A percentile compares a stretch with the other conserved stretches of the same genome.
These are phyloP conservation scores for Xerocomus potaroensis DNA, from an alignment of 768 basidiomycete genomes.

Conservation along the genomic window DNA sequence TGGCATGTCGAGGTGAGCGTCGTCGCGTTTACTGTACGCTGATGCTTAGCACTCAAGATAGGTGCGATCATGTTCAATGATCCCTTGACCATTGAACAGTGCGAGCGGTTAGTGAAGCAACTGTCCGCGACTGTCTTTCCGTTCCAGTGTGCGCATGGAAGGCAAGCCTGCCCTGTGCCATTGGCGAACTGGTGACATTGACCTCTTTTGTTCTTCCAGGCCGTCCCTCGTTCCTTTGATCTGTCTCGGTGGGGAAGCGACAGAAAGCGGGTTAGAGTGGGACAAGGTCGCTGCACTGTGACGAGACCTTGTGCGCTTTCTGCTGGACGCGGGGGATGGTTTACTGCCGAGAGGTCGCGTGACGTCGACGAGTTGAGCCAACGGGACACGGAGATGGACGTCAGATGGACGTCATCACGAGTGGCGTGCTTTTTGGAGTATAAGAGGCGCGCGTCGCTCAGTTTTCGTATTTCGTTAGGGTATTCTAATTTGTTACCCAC, in stretches of 20 bases:
- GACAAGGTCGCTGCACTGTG: constrained; percentile 18
- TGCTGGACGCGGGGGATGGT: too few relatives aligned
- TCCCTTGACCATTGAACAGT: constrained; percentile 60
- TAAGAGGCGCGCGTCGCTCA: constrained; percentile 19
- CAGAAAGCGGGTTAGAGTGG: constrained; percentile 21
- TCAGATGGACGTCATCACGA: constrained; percentile 25
- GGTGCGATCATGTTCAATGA: constrained; percentile 99
- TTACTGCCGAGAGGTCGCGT: constrained; percentile 31
- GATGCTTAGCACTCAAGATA: constrained; percentile 31
- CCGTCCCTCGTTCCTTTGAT: constrained; percentile 55
- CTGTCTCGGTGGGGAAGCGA: constrained; percentile 20
- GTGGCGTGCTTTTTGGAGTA: constrained; percentile 17
- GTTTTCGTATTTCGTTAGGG: constrained; percentile 2
- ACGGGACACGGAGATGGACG: too few relatives aligned
- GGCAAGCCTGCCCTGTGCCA: constrained; percentile 36
- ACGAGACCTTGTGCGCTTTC: too few relatives aligned
- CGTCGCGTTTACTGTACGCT: not conserved
- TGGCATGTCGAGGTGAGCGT: constrained; percentile 84
- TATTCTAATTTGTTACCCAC: constrained; percentile 11
- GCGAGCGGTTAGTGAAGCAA: constrained; percentile 59
- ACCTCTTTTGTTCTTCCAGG: constrained; percentile 27
- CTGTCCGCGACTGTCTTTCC: constrained; percentile 76
- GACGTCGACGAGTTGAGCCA: constrained; percentile 19
- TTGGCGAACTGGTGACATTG: too few relatives aligned
- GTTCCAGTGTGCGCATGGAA: constrained; percentile 96